Evolutionary conservation across 495 filamentous ascomycete species (phyloP), one percentile per base, ranked within the genome.

Genomic region (Sordaria brevicollis): DNA sequence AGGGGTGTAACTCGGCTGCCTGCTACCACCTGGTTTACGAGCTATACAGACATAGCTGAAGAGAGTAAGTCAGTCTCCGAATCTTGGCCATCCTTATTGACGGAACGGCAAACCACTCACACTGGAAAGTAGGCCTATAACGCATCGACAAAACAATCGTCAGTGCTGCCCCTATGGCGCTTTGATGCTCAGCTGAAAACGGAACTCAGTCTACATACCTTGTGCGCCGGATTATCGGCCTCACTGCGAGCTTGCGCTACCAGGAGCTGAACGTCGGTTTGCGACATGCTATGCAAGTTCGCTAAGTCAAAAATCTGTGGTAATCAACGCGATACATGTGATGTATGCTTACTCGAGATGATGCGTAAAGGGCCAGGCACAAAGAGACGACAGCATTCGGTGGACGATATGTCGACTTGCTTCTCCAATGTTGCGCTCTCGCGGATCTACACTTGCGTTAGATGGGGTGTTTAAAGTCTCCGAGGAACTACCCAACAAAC

Each of bases 61-160:
- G 62, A 41, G 65, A 21, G 11, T 39, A 19, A 67, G 67, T 68
- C 57, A 68, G 72, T 72, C 67, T 67, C 70, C 65, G 57, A 73
- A 67, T 35, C 68, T 65, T n/a, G 29, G 54, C 39, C 15, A 13
- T 39, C 62, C 65, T n/a, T 6, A 66, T 65, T 39, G 25, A n/a
- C n/a, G n/a, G n/a, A n/a, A n/a, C n/a, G 43, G 29, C 35, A 37
- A 35, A 25, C 5, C n/a, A 85, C 90, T 80, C 77, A 93, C 89
- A 93, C 77, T 49, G 90, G 91, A 71, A 93, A 92, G 77, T 93
- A 93, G 69, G 91, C 87, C 82, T 87, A 69, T 35, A 19, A 8
- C 29, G 65, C 25, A 25, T 31, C 17, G n/a, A 9, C 1, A n/a
- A 34, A 67, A 2, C 19, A 11, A 39, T 8, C 54, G n/a, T 49